Evolutionary conservation across 2,329 filamentous ascomycete species (phyloP).

Genomic region (Aspergillus jensenii): DNA sequence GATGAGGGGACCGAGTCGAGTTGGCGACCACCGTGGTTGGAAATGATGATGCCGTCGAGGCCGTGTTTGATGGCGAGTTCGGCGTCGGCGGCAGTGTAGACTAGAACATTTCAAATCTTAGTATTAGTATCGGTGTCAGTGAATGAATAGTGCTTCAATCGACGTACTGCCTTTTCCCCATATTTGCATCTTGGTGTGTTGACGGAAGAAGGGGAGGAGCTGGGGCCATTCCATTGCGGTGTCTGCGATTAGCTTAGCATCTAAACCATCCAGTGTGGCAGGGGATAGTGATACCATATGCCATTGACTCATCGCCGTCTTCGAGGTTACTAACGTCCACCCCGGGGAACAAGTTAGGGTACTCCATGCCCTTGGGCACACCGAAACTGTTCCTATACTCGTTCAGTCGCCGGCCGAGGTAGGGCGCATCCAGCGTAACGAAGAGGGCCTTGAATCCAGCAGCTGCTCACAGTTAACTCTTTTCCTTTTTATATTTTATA

Average conservation of each 20-base stretch:
- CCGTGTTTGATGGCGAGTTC: slow-evolving; percentile 2
- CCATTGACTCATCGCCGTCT: background rate
- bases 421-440: slow-evolving; percentile 5
- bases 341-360: slow-evolving; percentile 20
- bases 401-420: slow-evolving; percentile 9
- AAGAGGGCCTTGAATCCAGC: slow-evolving; percentile 15
- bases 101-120: background rate
- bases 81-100: slow-evolving; percentile 2
- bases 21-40: slow-evolving; percentile 11
- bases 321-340: slow-evolving; percentile 12
- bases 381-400: slow-evolving; percentile 11
- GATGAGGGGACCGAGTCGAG: background rate
- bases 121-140: background rate
- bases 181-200: slow-evolving; percentile 22
- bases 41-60: slow-evolving; percentile 9
- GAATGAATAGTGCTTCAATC: background rate
- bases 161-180: slow-evolving; percentile 24
- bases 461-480: background rate
- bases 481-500: no score
- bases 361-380: slow-evolving; percentile 18
- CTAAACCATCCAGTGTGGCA: no score
- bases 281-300: no score
- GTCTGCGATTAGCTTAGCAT: background rate
- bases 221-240: background rate
- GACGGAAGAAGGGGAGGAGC: slow-evolving; percentile 4